Base-by-base conservation (phyloP, 371 early-diverging fungal genomes). In the Syncephalastrum monosporum region DNA sequence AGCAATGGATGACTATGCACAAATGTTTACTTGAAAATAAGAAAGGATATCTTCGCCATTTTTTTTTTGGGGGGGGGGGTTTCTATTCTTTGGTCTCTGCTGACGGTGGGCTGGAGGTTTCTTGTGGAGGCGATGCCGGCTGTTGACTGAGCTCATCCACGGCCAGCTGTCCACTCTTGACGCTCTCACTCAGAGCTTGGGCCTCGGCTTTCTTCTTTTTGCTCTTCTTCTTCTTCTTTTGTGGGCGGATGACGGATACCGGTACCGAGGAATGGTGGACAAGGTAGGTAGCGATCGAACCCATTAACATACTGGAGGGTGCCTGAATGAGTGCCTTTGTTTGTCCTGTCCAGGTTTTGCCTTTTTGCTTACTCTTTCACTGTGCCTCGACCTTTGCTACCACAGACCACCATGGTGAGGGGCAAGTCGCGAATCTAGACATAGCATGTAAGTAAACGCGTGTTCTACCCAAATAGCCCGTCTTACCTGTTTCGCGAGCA, bases 221-320 rank as follows among this genome's bases (percentile, higher is more conserved):
- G 14, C 42, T 53, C 15, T 64, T 65, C 59, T 71, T 73, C 56
- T 77, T 63, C 51, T 75, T 74, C 53, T 76, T 73, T 42, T 74
- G 76, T 23, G 69, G 72, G 14, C 79, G 71, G 42, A 83, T 74
- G 2, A 83, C 84, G 50, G 74, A 74, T 16, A 83, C 84, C 1
- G 84, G 84, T 6, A 77, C 79, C 10, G 79, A 65, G 4, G 84
- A 80, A 43, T 75, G 74, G 63, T 80, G 81, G 8, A 80, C 75
- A 47, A 80, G 61, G 42, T 66, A 80, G 23, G 75, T 80, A 48
- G 75, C 72, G 45, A 77, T 77, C n/a, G 77, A 77, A 55, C 81
- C 81, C 33, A 80, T 65, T 10, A 77, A 45, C n/a, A 79, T 33
- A 33, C 38, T 33, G 38, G 12, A 12, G 2, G 8, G 38, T 33